Evolutionary conservation across 2,329 filamentous ascomycete species (phyloP), one percentile per base, ranked within the genome.

Genomic region (Trichoderma sp.): DNA sequence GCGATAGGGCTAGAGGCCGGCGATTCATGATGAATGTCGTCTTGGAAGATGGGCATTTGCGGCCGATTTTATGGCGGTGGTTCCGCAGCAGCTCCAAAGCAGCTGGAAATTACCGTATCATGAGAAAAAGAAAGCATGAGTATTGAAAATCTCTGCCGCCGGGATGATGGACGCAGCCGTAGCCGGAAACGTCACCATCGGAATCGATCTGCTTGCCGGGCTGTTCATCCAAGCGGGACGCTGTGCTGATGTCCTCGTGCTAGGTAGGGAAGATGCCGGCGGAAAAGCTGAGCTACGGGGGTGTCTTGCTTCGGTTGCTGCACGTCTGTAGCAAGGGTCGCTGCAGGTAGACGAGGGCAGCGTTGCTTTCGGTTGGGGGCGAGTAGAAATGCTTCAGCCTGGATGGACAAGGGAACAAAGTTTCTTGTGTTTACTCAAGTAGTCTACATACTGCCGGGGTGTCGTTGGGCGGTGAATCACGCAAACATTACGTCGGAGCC

Each of bases 11-110:
- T 39, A 75, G 76, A 68, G 73, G 73, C 75, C 57, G 69, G 71
- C 56, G 74, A 72, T 72, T 78, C 78, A 74, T 81, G 81, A 64
- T 83, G 83, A 76, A 85, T 77, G 75, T 87, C 84, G 77, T 86
- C 83, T 75, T 87, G 86, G 76, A 88, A 89, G 78, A 89, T 89
- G 74, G 88, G 88, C 88, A 90, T 90, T 74, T 74, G 68, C n/a
- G 34, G 36, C n/a, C 15, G 56, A 24, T 63, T 28, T 26, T 56
- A 43, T 51, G 61, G 73, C 28, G 73, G 72, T 58, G 74, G 73
- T 71, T 67, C 30, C 70, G 32, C 72, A 70, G 73, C 74, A 69
- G 74, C 73, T 71, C 73, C 26, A n/a, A 24, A 39, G 43, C 28
- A 28, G 51, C 57, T 14, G 30, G 34, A 34, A 18, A 65, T 8